Evolutionary conservation across 129 eudicot species (phyloP), one percentile per base, ranked within the genome.

Genomic region (Tagetes patula): DNA sequence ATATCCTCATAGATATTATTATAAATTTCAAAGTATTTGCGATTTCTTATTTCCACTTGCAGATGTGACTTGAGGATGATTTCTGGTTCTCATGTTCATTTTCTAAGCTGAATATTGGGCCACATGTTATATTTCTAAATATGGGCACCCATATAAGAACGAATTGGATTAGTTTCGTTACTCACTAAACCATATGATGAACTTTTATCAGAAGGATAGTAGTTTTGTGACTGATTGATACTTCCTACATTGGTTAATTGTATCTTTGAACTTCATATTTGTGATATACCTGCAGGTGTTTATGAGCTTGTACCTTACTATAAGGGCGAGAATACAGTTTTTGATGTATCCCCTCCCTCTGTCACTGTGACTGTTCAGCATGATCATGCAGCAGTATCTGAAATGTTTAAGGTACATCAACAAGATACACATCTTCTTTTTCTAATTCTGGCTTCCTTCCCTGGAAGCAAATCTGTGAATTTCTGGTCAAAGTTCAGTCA

Each of bases 281-380:
- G 65, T 81, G 67, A 73, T 69, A 42, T 69, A 52, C 77, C 9
- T 82, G 54, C 92, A 94, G 99, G 99, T 46, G 74, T 54, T 48
- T 94, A 94, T 72, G 85, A 94, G 88, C 88, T 94, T 73, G 71
- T 94, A 66, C 97, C 99, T 48, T 94, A 86, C 66, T 94, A 94
- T 87, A 94, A 94, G 88, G 99, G 99, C 10, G 99, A 94, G 75
- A 94, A 94, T 56, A 94, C 99, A 42, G 85, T 90, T 49, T 94
- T 94, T 86, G 99, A 94, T 76, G 97, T 94, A 72, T 94, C 96
- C 73, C 99, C 99, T 84, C 82, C 99, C 48, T 81, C 88, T 47
- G 78, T 79, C 79, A 45, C 73, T 68, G 88, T 94, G 56, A 75
- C 88, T 72, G 96, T 94, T 80, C 81, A 82, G 79, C 99, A 94